Percentiles rank a stretch among this genome's conserved stretches.
These are phyloP conservation scores for Populus hybrid DNA, from an alignment of 441 rosid species.

Conservation along the genomic window DNA sequence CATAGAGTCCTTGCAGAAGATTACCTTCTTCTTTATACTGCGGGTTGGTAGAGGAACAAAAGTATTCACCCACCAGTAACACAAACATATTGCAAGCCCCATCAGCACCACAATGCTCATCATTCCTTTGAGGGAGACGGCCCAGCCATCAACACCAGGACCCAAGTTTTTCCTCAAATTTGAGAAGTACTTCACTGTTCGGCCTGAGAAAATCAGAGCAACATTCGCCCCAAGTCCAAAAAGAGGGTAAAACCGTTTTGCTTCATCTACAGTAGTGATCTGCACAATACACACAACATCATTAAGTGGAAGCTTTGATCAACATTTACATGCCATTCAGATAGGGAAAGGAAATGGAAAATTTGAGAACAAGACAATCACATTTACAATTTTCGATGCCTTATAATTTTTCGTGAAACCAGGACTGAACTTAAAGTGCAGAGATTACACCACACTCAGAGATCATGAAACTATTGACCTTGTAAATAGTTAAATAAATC, in stretches of 20 bases:
- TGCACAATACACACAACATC: constrained; percentile 27
- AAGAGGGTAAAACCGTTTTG: constrained; percentile 90
- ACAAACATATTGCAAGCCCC: constrained; percentile 79
- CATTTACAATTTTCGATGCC: too few relatives aligned
- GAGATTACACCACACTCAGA: too few relatives aligned
- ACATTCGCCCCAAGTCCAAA: constrained; percentile 97
- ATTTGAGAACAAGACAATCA: too few relatives aligned
- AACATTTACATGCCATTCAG: background rate
- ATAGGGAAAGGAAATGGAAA: too few relatives aligned
- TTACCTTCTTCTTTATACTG: constrained; percentile 97
- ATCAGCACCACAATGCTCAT: constrained; percentile 91
- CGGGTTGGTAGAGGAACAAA: constrained; percentile 81
- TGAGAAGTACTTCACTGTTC: constrained; percentile 96
- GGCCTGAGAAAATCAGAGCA: constrained; percentile 88
- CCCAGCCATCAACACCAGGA: constrained; percentile 99
- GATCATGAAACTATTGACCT: too few relatives aligned
- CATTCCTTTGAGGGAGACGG: constrained; percentile 89
- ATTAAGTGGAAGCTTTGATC: constrained; percentile 6
- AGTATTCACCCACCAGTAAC: constrained; percentile 96
- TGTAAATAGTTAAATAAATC: too few relatives aligned
- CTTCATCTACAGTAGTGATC: constrained; percentile 97
- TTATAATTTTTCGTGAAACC: too few relatives aligned
- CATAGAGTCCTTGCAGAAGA: too few relatives aligned
- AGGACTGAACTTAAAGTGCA: too few relatives aligned
- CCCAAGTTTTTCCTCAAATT: constrained; percentile 81